Base-by-base conservation (phyloP, 345 rosid genomes). In the Brassica rapa region DNA sequence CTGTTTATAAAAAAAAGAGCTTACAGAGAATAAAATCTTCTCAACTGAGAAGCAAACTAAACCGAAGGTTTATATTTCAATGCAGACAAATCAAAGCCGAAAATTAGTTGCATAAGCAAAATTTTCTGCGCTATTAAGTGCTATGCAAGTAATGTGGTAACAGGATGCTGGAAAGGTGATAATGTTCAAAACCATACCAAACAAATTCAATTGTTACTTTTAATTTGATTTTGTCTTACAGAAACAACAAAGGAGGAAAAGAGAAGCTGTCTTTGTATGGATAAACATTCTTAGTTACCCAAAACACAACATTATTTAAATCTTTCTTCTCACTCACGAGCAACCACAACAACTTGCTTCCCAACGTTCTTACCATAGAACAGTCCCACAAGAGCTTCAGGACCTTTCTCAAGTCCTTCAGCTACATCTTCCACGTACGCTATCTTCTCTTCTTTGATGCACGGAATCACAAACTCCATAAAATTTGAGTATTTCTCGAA, bases 311-410 rank as follows among this genome's bases (percentile, higher is more conserved):
- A 59, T 10, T 5, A 60, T 24, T n/a, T 2, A 37, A 15, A 15
- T 16, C 32, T 66, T 53, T 10, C 2, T 5, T 24, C 29, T 80
- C 61, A 75, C 60, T 76, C 77, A 5, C 53, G 77, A 60, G 78
- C 80, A 55, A 83, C 68, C 21, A 62, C 76, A 37, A 88, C 83
- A 4, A 88, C 81, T 71, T 88, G 88, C 65, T 89, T 91, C 1
- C 92, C 93, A 8, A 86, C 82, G 61, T 88, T 91, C 49, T 79
- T 78, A 35, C 90, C 91, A 5, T 75, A 77, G 71, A 85, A 90
- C 9, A 90, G 76, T n/a, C 89, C 90, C 4, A 82, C 70, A 3
- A 89, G 73, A 65, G 89, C 90, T 12, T 84, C 80, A 12, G 89
- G 90, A 60, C 69, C 87, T 32, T 78, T 86, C 66, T 86, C 91